Evolutionary conservation across 805 yeast genomes (phyloP), one percentile per base, ranked within the genome.

Genomic region (Lipomyces chichibuensis): DNA sequence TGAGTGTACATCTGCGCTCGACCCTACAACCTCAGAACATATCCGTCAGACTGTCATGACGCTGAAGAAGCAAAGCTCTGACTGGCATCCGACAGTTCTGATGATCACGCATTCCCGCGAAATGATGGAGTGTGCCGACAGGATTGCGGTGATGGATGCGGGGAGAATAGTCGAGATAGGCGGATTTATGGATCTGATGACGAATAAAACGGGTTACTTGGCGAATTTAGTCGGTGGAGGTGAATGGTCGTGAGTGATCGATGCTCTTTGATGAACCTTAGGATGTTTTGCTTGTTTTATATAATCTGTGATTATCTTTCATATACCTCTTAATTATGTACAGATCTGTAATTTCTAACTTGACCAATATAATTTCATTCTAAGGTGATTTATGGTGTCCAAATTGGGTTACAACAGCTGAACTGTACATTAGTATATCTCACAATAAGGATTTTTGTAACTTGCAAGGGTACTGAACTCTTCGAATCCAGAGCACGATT

Each of bases 1-100:
- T 77, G 99, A 95, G 75, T 88, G 93, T 72, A 92, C 98, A 0
- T 88, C 98, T 0, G 90, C 97, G 0, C 80, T 95, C 59, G 99
- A 95, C 75, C 81, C 88, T 0, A 84, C 81, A 23, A 89, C 88
- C 70, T 77, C 89, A 0, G 72, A 74, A 7, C 74, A 76, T 1
- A 83, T 95, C n/a, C 79, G 82, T 17, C 74, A 81, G 1, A 71
- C 91, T 65, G 79, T 94, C 0, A 62, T 74, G 1, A 76, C 79
- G 17, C 73, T 83, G 49, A n/a, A 25, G 23, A 33, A 25, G 6
- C 20, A 7, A 14, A 57, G 27, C 9, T 11, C 17, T 20, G 23
- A 25, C 3, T 17, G 35, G 32, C 29, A 35, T 55, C 62, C 64
- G 9, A 77, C 85, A 1, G 81, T 87, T 0, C 72, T 94, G 0